A percentile compares a stretch with the other conserved stretches of the same genome.
These are phyloP conservation scores for Claviceps arundinis DNA, from an alignment of 2,329 filamentous ascomycete genomes.

Conservation along the genomic window DNA sequence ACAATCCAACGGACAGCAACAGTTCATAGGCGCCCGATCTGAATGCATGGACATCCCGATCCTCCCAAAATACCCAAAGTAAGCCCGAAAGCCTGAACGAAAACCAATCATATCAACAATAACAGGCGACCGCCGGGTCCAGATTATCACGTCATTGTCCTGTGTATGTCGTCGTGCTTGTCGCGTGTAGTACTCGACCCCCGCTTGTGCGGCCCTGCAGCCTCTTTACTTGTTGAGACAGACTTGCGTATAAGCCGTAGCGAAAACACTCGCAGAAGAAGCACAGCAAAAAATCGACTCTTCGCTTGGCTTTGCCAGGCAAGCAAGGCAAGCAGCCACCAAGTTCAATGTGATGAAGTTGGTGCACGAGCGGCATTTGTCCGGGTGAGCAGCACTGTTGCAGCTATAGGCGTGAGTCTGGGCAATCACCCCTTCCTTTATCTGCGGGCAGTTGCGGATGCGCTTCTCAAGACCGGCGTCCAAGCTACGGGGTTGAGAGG, in stretches of 20 bases:
- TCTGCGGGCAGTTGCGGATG: not conserved
- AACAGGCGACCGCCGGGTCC: too few relatives aligned
- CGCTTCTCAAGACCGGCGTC: not conserved
- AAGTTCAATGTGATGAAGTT: not conserved
- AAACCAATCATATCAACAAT: too few relatives aligned
- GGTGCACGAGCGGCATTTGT: not conserved
- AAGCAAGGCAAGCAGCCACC: not conserved
- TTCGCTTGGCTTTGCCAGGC: not conserved
- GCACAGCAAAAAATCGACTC: not conserved
- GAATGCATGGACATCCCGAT: too few relatives aligned
- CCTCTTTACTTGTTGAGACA: not conserved
- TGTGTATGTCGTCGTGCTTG: not conserved
- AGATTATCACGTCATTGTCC: too few relatives aligned
- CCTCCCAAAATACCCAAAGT: too few relatives aligned
- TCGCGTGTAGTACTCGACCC: not conserved
- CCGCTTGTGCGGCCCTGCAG: not conserved
- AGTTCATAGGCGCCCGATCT: too few relatives aligned
- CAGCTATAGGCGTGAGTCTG: not conserved
- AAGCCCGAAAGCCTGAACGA: too few relatives aligned
- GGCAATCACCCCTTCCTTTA: too few relatives aligned
- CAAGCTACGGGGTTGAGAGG: not conserved
- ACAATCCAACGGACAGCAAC: too few relatives aligned
- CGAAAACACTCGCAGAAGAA: not conserved
- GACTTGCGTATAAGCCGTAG: not conserved
- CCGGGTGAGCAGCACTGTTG: not conserved